Percentiles rank a stretch among this genome's conserved stretches.
Evolutionary conservation across 352 stramenopile species (phyloP).

Genomic region (Globisporangium cylindrosporum): DNA sequence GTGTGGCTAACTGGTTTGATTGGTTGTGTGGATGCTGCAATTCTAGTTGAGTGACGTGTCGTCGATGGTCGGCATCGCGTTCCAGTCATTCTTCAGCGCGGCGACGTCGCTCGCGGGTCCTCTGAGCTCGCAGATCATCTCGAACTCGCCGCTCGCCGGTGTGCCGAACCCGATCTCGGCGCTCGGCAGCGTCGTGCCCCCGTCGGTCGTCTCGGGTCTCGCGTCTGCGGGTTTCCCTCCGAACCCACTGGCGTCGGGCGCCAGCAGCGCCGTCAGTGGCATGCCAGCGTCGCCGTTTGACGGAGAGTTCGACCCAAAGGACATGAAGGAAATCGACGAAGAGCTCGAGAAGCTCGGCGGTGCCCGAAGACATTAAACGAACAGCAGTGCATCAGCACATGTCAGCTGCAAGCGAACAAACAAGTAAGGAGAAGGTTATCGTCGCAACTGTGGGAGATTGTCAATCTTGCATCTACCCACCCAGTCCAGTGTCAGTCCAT

Average conservation of each 20-base stretch:
- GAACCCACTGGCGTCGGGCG: slow-evolving; percentile 28
- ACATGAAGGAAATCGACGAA: slow-evolving; percentile 61
- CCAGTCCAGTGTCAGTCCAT: neutral
- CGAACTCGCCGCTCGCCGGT: slow-evolving; percentile 57
- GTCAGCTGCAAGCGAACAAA: neutral
- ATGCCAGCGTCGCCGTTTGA: slow-evolving; percentile 18
- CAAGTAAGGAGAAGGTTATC: neutral
- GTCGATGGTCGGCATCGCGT: slow-evolving; percentile 73
- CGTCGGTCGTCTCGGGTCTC: slow-evolving; percentile 44
- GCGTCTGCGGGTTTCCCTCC: slow-evolving; percentile 33
- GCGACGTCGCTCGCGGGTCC: slow-evolving; percentile 76
- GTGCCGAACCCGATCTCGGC: slow-evolving; percentile 80
- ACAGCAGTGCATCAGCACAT: neutral
- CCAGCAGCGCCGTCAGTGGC: neutral
- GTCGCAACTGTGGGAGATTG: slow-evolving; percentile 6
- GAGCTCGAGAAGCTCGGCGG: slow-evolving; percentile 72
- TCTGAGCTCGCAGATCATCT: slow-evolving; percentile 59
- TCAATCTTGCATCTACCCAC: neutral
- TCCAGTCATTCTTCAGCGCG: slow-evolving; percentile 76
- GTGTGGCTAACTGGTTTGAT: no score
- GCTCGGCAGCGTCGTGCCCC: slow-evolving; percentile 46
- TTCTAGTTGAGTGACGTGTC: slow-evolving; percentile 62
- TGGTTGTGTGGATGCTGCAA: neutral
- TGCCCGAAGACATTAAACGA: slow-evolving; percentile 24
- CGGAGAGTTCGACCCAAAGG: slow-evolving; percentile 49